Conservation (phyloP, 768 basidiomycete species). For the Pleurotus ostreatus region DNA sequence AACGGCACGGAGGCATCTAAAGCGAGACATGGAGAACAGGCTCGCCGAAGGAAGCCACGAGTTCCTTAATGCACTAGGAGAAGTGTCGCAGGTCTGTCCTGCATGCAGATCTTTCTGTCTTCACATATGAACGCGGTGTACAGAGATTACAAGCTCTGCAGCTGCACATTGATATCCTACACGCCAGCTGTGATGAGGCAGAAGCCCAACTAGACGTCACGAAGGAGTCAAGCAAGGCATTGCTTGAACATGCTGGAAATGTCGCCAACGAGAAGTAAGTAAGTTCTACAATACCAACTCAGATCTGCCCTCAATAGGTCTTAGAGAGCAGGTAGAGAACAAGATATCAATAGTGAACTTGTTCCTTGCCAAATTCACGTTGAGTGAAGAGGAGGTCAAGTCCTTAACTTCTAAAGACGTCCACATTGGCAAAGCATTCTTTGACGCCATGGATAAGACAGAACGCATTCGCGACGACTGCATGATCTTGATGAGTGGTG, state of each 20-base stretch:
- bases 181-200: constrained; percentile 75
- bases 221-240: constrained; percentile 67
- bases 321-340: constrained; percentile 65
- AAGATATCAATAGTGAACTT: constrained; percentile 70
- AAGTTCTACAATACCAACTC: background rate
- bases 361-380: constrained; percentile 85
- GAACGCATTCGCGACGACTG: constrained; percentile 83
- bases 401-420: constrained; percentile 78
- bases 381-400: constrained; percentile 66
- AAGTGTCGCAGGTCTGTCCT: constrained; percentile 82
- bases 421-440: constrained; percentile 69
- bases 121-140: constrained; percentile 5
- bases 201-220: constrained; percentile 73
- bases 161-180: constrained; percentile 76
- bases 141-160: constrained; percentile 87
- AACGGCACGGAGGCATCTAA: constrained; percentile 72
- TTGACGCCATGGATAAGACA: constrained; percentile 83
- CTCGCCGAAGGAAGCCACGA: constrained; percentile 77
- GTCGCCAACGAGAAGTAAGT: constrained; percentile 68
- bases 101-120: background rate
- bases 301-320: background rate
- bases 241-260: constrained; percentile 81
- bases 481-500: constrained; percentile 80
- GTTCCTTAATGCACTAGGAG: constrained; percentile 81
- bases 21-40: constrained; percentile 81